Conservation (phyloP, 2,329 filamentous ascomycete species). For the Phaeosphaeria sp. region DNA sequence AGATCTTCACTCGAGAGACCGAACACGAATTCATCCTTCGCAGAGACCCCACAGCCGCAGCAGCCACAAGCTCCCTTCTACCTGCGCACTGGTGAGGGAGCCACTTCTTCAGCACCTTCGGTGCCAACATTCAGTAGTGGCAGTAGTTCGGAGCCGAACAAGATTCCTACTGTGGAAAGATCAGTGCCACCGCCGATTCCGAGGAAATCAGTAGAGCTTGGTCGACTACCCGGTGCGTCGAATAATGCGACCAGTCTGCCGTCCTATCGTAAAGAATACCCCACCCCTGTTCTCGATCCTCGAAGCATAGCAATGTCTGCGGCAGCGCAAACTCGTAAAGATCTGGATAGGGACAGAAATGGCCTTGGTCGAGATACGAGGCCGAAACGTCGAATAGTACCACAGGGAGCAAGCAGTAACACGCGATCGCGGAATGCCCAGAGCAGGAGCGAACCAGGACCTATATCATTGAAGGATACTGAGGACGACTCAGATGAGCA, state of each 20-base stretch:
- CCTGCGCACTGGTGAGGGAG: constrained; percentile 29
- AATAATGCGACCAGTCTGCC: constrained; percentile 29
- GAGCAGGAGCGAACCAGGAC: constrained; percentile 25
- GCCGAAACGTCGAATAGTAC: constrained; percentile 14
- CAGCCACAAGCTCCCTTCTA: constrained; percentile 31
- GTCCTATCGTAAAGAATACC: constrained; percentile 60
- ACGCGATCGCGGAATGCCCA: constrained; percentile 22
- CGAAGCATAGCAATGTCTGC: constrained; percentile 39
- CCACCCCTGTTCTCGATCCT: constrained; percentile 30
- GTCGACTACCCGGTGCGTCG: constrained; percentile 12
- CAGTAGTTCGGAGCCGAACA: constrained; percentile 20
- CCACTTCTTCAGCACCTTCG: constrained; percentile 19
- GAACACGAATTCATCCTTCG: constrained; percentile 12
- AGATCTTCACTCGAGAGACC: constrained; percentile 30
- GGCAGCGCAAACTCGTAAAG: constrained; percentile 39
- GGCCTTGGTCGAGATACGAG: constrained; percentile 18
- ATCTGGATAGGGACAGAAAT: constrained; percentile 25
- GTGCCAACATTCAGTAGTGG: constrained; percentile 18
- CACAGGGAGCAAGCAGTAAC: constrained; percentile 19
- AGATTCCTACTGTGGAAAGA: constrained; percentile 9
- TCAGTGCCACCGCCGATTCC: constrained; percentile 22
- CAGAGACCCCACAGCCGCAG: constrained; percentile 16
- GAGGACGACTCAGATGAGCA: constrained; percentile 18
- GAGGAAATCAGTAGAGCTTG: constrained; percentile 29
- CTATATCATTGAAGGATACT: constrained; percentile 25